These are phyloP conservation scores for Avena sativa DNA, from an alignment of 176 grass and related monocot genomes.

Conservation along the genomic window DNA sequence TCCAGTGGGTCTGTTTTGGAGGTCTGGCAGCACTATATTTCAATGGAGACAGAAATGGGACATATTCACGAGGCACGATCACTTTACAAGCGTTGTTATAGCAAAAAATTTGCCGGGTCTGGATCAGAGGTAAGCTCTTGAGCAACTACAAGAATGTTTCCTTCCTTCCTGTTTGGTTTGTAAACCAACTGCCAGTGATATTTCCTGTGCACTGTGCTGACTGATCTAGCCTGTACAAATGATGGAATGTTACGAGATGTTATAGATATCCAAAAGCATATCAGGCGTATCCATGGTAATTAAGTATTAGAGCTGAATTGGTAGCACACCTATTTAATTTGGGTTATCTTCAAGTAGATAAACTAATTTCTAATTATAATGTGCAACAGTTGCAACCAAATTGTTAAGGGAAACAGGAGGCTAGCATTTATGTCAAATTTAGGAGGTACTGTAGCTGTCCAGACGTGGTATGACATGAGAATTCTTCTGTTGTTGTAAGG, in stretches of 20 bases:
- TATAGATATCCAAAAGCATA: slow-evolving; percentile 11
- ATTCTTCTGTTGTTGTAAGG: not conserved
- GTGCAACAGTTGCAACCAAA: not conserved
- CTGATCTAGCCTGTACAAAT: not conserved
- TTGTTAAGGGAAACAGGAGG: not conserved
- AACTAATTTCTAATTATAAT: slow-evolving; percentile 11
- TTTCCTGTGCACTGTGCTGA: slow-evolving; percentile 1
- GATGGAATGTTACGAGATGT: slow-evolving; percentile 24
- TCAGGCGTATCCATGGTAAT: not conserved
- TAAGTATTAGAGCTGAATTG: not conserved
- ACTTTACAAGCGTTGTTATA: slow-evolving; percentile 95
- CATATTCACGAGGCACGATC: slow-evolving; percentile 79
- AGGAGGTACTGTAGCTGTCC: not conserved
- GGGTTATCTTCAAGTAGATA: not conserved
- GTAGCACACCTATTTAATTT: slow-evolving; percentile 16
- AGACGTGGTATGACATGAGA: not conserved
- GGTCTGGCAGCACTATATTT: slow-evolving; percentile 80
- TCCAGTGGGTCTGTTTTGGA: slow-evolving; percentile 81
- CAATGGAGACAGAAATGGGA: slow-evolving; percentile 78
- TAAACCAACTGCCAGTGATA: slow-evolving; percentile 9
- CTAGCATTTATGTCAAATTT: not conserved
- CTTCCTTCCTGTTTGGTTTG: slow-evolving; percentile 4
- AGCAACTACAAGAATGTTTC: not conserved
- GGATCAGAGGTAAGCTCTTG: slow-evolving; percentile 83
- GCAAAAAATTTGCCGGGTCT: slow-evolving; percentile 77